Evolutionary conservation across 2,329 filamentous ascomycete genomes (phyloP), one percentile per base, ranked within the genome.

Genomic region (Exophiala calicioides): DNA sequence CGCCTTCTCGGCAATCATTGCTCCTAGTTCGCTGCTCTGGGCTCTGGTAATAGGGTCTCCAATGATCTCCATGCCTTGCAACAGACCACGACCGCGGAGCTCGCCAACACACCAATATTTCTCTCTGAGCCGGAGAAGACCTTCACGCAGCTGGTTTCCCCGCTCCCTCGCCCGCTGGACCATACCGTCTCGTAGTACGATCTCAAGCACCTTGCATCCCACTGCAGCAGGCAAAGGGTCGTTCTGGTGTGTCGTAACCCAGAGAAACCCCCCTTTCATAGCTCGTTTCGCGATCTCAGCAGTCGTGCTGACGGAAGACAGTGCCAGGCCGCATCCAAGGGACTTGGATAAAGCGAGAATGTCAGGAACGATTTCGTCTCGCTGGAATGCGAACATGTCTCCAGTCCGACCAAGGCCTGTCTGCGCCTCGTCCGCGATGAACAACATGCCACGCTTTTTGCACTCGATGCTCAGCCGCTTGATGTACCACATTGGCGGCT

Each of bases 101-200:
- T 83, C 79, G 1, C 81, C 81, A 40, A 84, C 79, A 61, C 79
- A 84, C 20, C 71, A 74, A 58, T 81, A 82, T n/a, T 71, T 70
- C 15, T 64, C 59, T 56, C 74, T 71, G 15, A 80, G 64, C 23
- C 47, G 60, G 18, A 63, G 63, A 12, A 80, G 70, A 1, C 72
- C 77, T 0, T 59, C 65, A 46, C 73, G 73, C 3, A 83, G 64
- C 15, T 73, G 60, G 2, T 63, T 48, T 1, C 79, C 79, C 4
- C 72, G 65, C 19, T 62, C 58, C 4, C 65, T 60, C 3, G 78
- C 72, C 2, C 69, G 67, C 48, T 65, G 62, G 13, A 77, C 72
- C 7, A 84, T 64, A 15, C 71, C 64, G 50, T 84, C 80, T 1
- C 79, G 68, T 13, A 77, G 67, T 1, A 84, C 77, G 9, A 83